phyloP scores from a whole-genome alignment of 306 rosid genomes.

The Citrullus colocynthis region DNA sequence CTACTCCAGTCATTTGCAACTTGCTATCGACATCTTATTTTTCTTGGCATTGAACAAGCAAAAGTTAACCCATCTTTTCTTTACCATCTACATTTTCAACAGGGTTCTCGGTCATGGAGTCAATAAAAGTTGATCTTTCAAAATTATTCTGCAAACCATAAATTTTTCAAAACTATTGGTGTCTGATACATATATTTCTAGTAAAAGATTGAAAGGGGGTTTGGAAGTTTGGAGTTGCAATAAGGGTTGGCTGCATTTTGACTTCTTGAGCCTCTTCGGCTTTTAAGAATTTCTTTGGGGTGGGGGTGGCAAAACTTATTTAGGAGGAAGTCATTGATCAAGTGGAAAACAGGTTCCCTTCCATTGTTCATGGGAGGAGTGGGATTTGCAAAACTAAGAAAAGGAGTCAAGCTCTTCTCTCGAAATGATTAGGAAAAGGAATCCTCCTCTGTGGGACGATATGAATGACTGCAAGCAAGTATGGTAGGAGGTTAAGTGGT shows the following conservation, averaged over 20 bases:
- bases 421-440: not conserved
- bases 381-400: not conserved
- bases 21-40: not conserved
- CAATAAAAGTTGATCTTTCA: not conserved
- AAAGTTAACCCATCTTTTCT: not conserved
- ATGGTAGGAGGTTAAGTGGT: not conserved
- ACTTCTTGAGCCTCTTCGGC: not conserved
- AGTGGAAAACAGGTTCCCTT: not conserved
- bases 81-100: not conserved
- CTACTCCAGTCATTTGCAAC: not conserved
- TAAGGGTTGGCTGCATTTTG: not conserved
- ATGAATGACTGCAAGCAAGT: not conserved
- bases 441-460: not conserved
- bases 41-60: not conserved
- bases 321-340: not conserved
- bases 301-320: not conserved
- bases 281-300: not conserved
- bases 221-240: not conserved
- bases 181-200: not conserved
- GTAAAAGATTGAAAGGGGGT: not conserved
- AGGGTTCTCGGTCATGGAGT: not conserved
- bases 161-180: not conserved
- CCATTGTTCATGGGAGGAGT: not conserved
- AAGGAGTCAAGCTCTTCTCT: not conserved
- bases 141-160: not conserved